Percentiles rank a stretch among this genome's conserved stretches.
phyloP scores from a whole-genome alignment of 257 asterid genomes.

The Nicotiana tomentosiformis region DNA sequence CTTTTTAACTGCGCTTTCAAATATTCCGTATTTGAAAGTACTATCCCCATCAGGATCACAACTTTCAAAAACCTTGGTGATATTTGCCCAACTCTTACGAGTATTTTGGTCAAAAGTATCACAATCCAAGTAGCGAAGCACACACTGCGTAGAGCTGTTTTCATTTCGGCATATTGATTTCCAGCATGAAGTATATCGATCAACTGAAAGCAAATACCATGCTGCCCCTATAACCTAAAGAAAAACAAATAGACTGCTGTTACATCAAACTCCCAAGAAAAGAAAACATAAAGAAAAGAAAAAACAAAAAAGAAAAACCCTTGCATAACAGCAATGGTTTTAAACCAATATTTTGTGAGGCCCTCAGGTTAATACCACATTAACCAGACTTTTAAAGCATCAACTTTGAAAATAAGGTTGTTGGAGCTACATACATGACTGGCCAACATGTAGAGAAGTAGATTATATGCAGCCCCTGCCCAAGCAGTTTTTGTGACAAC shows the following conservation, averaged over 20 bases:
- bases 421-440: constrained; percentile 72
- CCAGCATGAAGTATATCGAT: constrained; percentile 89
- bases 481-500: constrained; percentile 97
- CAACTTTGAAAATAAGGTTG: background rate
- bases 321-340: background rate
- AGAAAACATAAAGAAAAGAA: background rate
- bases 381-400: background rate
- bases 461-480: constrained; percentile 99
- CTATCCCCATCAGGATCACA: constrained; percentile 59
- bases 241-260: background rate
- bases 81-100: constrained; percentile 49
- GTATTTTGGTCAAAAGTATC: constrained; percentile 13
- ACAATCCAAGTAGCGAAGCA: constrained; percentile 59
- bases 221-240: constrained; percentile 86
- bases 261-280: background rate
- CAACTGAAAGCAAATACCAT: constrained; percentile 86
- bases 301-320: background rate
- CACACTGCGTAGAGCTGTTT: constrained; percentile 41
- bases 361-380: background rate
- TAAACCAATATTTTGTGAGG: background rate
- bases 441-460: constrained; percentile 87
- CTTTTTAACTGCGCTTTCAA: constrained; percentile 67
- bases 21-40: constrained; percentile 71
- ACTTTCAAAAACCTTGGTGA: constrained; percentile 53
- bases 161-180: constrained; percentile 72